Conservation (phyloP, 2,329 filamentous ascomycete species). For the Cephalotrichum gorgonifer region DNA sequence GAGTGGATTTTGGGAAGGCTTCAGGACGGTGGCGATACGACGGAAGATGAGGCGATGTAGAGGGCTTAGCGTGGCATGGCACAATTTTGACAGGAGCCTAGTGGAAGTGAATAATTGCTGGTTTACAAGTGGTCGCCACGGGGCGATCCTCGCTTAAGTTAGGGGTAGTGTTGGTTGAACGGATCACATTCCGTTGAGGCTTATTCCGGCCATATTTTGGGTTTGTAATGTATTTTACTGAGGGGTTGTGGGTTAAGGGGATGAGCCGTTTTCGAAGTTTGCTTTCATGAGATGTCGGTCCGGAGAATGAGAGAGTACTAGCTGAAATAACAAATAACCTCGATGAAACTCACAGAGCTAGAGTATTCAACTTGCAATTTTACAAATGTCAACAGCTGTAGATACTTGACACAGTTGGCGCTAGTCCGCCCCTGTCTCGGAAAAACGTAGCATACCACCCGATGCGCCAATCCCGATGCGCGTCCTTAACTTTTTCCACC, state of each 20-base stretch:
- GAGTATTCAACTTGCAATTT: neutral
- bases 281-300: too few species aligned
- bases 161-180: neutral
- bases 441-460: too few species aligned
- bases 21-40: slow-evolving; percentile 29
- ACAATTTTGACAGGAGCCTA: neutral
- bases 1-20: slow-evolving; percentile 37
- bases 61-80: neutral
- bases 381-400: neutral
- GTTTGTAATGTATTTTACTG: neutral
- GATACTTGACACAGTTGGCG: neutral
- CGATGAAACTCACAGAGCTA: neutral
- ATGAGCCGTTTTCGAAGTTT: too few species aligned
- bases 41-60: slow-evolving; percentile 34
- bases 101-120: neutral
- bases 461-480: too few species aligned
- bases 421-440: too few species aligned
- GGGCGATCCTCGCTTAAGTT: too few species aligned
- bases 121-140: too few species aligned
- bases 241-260: too few species aligned
- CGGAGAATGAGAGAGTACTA: too few species aligned
- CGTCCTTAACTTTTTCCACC: too few species aligned
- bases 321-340: too few species aligned
- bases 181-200: neutral
- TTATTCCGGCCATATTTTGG: neutral